A percentile compares a stretch with the other conserved stretches of the same genome.
Evolutionary conservation across 257 asterid genomes (phyloP).

Genomic region (Salvia miltiorrhiza): DNA sequence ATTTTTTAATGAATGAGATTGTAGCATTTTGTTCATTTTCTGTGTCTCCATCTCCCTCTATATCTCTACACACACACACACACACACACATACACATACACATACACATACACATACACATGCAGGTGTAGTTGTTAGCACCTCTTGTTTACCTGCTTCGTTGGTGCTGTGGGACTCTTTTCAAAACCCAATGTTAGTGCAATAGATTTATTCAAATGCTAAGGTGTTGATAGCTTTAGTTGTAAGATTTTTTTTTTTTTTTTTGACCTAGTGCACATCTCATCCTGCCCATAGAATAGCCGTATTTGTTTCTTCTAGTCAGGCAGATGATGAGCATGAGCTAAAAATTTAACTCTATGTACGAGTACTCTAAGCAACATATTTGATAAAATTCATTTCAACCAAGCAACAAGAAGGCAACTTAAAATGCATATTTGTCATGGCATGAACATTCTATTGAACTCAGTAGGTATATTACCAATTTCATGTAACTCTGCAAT

Average conservation of each 20-base stretch:
- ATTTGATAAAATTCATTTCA: background rate
- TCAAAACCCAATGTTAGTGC: background rate
- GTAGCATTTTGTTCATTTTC: slow-evolving; percentile 14
- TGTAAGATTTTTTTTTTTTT: background rate
- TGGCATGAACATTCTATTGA: background rate
- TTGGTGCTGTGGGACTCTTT: background rate
- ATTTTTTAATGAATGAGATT: slow-evolving; percentile 32
- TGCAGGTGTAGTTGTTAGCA: background rate
- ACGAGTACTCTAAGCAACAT: background rate
- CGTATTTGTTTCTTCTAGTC: slow-evolving; percentile 3
- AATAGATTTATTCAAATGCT: background rate
- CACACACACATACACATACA: no score
- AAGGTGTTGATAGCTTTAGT: background rate
- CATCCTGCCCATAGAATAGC: background rate
- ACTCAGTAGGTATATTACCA: background rate
- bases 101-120: background rate
- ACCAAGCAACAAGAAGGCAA: slow-evolving; percentile 1
- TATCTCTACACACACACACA: background rate
- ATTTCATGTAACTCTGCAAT: background rate
- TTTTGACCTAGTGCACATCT: background rate
- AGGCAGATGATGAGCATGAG: background rate
- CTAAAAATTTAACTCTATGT: background rate
- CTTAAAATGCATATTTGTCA: background rate
- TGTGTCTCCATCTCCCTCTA: background rate
- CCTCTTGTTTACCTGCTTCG: background rate